A percentile compares a stretch with the other conserved stretches of the same genome.
Evolutionary conservation across 176 grass and related monocot species (phyloP).

Genomic region (Cenchrus purpureus): DNA sequence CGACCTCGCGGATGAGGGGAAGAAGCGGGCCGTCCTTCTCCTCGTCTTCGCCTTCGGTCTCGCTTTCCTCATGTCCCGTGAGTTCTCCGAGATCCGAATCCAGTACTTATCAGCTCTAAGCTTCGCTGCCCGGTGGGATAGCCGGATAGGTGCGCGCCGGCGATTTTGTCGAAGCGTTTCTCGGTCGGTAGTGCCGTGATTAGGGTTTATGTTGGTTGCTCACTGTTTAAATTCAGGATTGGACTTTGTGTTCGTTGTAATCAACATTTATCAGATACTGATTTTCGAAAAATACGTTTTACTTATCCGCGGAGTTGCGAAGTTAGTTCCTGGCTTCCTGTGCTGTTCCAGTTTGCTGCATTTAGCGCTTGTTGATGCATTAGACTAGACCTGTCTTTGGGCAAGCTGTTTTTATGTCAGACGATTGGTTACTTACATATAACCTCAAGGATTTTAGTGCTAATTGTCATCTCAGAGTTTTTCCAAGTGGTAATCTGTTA

Average conservation of each 20-base stretch:
- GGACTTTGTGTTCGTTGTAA: not conserved
- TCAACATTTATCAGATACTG: not conserved
- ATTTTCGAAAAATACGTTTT: not conserved
- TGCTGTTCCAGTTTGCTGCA: slow-evolving; percentile 3
- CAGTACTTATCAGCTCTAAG: not conserved
- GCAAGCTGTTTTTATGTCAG: not conserved
- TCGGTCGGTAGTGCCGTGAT: slow-evolving; percentile 14
- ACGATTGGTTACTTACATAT: not conserved
- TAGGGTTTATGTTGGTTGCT: slow-evolving; percentile 39
- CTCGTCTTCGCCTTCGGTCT: slow-evolving; percentile 60
- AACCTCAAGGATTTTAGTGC: not conserved
- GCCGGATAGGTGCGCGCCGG: not conserved
- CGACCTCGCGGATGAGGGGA: slow-evolving; percentile 64
- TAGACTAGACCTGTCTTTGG: not conserved
- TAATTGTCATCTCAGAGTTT: not conserved
- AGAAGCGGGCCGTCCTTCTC: slow-evolving; percentile 63
- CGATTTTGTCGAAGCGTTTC: not conserved
- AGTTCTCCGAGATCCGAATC: slow-evolving; percentile 23
- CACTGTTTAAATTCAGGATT: not conserved
- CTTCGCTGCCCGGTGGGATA: not conserved
- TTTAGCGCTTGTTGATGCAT: not conserved
- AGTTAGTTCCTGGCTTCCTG: not conserved
- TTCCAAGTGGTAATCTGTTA: not conserved
- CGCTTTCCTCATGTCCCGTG: slow-evolving; percentile 66
- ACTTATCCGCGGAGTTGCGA: not conserved